These are phyloP conservation scores for Phytophthora cajani DNA, from an alignment of 352 stramenopile species.

Conservation along the genomic window DNA sequence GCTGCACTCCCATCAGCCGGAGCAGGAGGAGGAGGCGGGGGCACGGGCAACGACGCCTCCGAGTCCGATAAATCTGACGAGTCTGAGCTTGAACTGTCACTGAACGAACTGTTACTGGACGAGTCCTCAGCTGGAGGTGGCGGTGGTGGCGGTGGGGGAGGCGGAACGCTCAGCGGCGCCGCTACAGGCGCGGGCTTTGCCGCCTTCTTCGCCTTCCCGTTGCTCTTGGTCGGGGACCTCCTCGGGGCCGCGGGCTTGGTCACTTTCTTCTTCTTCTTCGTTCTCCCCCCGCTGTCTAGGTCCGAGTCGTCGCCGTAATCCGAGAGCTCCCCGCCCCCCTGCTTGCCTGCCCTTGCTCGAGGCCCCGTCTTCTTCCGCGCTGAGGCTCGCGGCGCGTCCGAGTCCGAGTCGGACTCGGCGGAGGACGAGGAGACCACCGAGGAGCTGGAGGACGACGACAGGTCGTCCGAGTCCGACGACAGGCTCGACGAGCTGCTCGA, in stretches of 20 bases:
- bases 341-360: slow-evolving; percentile 5
- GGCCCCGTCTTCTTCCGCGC: slow-evolving; percentile 31
- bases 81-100: slow-evolving; percentile 63
- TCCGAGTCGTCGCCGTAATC: slow-evolving; percentile 43
- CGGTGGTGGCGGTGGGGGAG: slow-evolving; percentile 41
- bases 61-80: slow-evolving; percentile 54
- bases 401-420: slow-evolving; percentile 44
- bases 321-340: slow-evolving; percentile 19
- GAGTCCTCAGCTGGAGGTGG: slow-evolving; percentile 30
- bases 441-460: slow-evolving; percentile 52
- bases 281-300: slow-evolving; percentile 26
- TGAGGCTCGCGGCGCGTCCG: slow-evolving; percentile 30
- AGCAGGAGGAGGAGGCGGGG: slow-evolving; percentile 38
- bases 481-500: slow-evolving; percentile 82
- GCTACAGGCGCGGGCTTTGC: slow-evolving; percentile 15
- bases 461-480: slow-evolving; percentile 75
- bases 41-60: slow-evolving; percentile 32
- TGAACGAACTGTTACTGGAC: slow-evolving; percentile 59
- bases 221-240: slow-evolving; percentile 32
- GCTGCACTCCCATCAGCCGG: slow-evolving; percentile 3
- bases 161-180: slow-evolving; percentile 29
- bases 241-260: slow-evolving; percentile 27
- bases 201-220: slow-evolving; percentile 32
- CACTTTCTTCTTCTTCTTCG: slow-evolving; percentile 18
- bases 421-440: slow-evolving; percentile 49